Evolutionary conservation across 2,329 filamentous ascomycete species (phyloP).

Genomic region (Knoxdaviesia capensis): DNA sequence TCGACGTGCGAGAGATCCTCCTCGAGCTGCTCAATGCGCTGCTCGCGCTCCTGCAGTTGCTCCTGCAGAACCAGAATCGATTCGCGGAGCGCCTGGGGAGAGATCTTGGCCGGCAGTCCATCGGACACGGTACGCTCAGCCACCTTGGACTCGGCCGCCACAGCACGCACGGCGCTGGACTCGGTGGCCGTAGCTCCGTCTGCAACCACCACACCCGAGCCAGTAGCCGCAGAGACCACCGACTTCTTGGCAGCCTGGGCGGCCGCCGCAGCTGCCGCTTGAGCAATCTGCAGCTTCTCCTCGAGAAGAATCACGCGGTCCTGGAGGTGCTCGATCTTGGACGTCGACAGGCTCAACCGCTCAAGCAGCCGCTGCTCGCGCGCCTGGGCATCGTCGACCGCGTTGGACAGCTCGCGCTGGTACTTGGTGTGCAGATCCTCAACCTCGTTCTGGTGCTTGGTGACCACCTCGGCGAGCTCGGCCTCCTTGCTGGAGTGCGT

Average conservation of each 20-base stretch:
- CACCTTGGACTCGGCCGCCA: conserved; percentile 8
- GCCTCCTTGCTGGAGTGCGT: conserved; percentile 48
- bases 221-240: conserved; percentile 13
- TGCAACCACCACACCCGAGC: conserved; percentile 5
- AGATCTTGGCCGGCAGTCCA: conserved; percentile 64
- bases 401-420: conserved; percentile 51
- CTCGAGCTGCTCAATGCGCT: conserved; percentile 74
- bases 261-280: conserved; percentile 68
- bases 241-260: conserved; percentile 50
- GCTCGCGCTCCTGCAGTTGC: conserved; percentile 85
- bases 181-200: neutral
- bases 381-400: conserved; percentile 63
- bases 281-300: conserved; percentile 78
- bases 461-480: conserved; percentile 25
- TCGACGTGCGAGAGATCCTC: conserved; percentile 47
- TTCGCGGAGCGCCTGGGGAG: conserved; percentile 82
- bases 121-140: conserved; percentile 17
- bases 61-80: conserved; percentile 94
- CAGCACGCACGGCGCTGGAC: neutral
- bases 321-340: conserved; percentile 69
- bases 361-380: conserved; percentile 64
- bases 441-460: conserved; percentile 45
- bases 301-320: conserved; percentile 72
- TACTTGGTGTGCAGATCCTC: conserved; percentile 62
- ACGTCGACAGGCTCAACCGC: conserved; percentile 60